Evolutionary conservation across 2,329 filamentous ascomycete genomes (phyloP).

Genomic region (Magnaporthales sp.): DNA sequence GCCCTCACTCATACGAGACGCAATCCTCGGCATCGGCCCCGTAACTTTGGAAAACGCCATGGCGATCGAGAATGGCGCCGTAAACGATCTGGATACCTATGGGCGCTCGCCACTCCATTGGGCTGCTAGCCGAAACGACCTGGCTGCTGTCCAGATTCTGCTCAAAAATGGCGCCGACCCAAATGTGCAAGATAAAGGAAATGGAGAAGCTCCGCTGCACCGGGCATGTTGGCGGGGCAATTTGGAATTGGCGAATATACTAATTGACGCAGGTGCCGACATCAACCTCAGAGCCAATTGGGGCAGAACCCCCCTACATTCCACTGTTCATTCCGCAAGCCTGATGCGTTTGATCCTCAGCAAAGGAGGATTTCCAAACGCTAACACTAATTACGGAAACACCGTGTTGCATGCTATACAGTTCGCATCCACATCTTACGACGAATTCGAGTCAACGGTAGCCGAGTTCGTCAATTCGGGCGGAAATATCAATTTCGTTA

Average conservation of each 20-base stretch:
- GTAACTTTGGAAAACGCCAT: background rate
- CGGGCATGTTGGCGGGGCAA: too few species aligned
- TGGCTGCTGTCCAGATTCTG: background rate
- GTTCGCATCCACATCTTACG: too few species aligned
- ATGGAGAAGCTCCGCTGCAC: background rate
- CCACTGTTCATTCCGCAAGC: too few species aligned
- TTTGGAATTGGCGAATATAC: background rate
- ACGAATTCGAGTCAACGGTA: background rate
- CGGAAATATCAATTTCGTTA: too few species aligned
- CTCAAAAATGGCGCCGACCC: background rate
- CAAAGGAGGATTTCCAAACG: background rate
- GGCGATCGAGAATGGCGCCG: background rate
- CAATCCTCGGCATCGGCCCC: background rate
- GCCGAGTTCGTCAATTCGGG: background rate
- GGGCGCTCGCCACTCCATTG: background rate
- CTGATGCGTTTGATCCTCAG: background rate
- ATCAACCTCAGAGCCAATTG: background rate
- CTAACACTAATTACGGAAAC: background rate
- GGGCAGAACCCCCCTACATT: too few species aligned
- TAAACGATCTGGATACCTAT: background rate
- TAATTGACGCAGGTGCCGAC: background rate
- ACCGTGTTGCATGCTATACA: background rate
- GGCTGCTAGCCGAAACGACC: background rate
- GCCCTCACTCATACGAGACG: background rate
- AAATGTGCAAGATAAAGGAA: background rate